phyloP scores from a whole-genome alignment of 768 basidiomycete genomes.

The Mycena floridula region DNA sequence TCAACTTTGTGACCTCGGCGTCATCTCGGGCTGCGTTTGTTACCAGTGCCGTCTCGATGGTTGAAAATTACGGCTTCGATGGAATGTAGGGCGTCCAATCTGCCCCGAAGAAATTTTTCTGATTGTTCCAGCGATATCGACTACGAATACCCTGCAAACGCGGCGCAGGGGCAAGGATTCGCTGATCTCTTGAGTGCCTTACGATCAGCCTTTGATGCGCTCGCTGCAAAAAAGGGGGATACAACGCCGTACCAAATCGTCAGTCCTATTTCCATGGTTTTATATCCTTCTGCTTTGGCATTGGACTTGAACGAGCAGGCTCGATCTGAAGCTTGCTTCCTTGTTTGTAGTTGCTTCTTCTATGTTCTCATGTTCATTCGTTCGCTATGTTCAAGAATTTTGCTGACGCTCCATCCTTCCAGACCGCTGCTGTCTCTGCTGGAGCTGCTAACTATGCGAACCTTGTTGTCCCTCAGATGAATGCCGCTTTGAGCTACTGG shows the following conservation, averaged over 20 bases:
- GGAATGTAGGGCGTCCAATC: conserved; percentile 46
- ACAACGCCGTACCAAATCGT: conserved; percentile 51
- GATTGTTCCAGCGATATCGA: conserved; percentile 51
- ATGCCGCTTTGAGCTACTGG: conserved; percentile 65
- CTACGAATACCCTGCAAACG: conserved; percentile 67
- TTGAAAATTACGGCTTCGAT: conserved; percentile 77
- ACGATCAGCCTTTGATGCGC: conserved; percentile 54
- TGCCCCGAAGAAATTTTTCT: background rate
- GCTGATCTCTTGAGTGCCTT: conserved; percentile 58
- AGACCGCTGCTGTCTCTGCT: conserved; percentile 58
- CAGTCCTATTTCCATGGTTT: too few species aligned
- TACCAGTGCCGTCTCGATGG: conserved; percentile 49
- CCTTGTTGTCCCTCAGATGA: conserved; percentile 57
- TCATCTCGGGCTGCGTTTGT: conserved; percentile 53
- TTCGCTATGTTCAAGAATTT: too few species aligned
- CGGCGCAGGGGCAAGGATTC: conserved; percentile 58
- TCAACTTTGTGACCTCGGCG: conserved; percentile 53
- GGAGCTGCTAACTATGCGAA: conserved; percentile 54
- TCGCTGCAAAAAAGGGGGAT: conserved; percentile 57
- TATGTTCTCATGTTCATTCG: too few species aligned
- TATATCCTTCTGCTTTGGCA: too few species aligned
- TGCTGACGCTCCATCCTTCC: too few species aligned
- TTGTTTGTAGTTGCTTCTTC: too few species aligned
- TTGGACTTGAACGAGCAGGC: too few species aligned
- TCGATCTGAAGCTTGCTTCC: too few species aligned